Percentiles rank a stretch among this genome's conserved stretches.
phyloP scores from a whole-genome alignment of 805 yeast genomes.

The Wickerhamomyces hampshirensis region DNA sequence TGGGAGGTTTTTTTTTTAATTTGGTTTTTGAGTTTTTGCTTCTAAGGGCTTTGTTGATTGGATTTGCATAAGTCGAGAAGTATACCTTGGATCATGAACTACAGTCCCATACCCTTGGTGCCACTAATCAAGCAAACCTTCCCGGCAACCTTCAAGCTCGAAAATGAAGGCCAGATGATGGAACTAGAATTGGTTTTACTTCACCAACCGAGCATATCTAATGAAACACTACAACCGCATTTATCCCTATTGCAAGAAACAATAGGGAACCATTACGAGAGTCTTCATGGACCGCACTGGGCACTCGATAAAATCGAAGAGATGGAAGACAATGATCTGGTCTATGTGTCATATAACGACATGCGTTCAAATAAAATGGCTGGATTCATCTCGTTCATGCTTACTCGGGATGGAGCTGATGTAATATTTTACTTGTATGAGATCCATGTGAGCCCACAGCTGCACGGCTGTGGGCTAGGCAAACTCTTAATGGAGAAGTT shows the following conservation, averaged over 20 bases:
- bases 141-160: not conserved
- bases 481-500: slow-evolving; percentile 31
- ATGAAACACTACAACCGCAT: not conserved
- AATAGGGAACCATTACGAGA: slow-evolving; percentile 13
- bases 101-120: not conserved
- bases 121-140: not conserved
- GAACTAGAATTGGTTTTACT: not conserved
- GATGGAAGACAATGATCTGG: slow-evolving; percentile 28
- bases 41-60: no score
- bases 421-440: slow-evolving; percentile 51
- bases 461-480: slow-evolving; percentile 37
- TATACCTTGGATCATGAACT: not conserved
- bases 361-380: slow-evolving; percentile 15
- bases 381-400: slow-evolving; percentile 43
- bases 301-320: slow-evolving; percentile 38
- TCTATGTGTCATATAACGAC: slow-evolving; percentile 12
- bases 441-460: slow-evolving; percentile 39
- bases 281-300: slow-evolving; percentile 19
- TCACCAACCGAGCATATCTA: not conserved
- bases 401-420: slow-evolving; percentile 35
- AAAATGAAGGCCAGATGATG: not conserved
- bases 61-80: not conserved
- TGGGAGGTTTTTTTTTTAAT: no score
- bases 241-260: slow-evolving; percentile 8
- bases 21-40: no score